Evolutionary conservation across 345 rosid species (phyloP).

Genomic region (Pistacia integerrima): DNA sequence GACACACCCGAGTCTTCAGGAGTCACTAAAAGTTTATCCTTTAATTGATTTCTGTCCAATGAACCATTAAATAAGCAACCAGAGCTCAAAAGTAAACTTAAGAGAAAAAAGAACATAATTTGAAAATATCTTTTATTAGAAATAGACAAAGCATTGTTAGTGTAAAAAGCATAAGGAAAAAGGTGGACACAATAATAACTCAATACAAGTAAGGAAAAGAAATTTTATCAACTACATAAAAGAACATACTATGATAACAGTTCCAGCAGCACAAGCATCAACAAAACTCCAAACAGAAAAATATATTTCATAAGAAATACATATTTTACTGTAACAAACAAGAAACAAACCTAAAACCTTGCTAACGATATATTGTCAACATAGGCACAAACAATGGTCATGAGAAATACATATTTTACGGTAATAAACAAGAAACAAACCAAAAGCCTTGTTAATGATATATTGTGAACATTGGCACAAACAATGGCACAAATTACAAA

Average conservation of each 20-base stretch:
- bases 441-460: neutral
- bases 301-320: too few relatives aligned
- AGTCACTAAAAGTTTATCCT: conserved; percentile 56
- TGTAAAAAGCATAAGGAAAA: neutral
- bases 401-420: neutral
- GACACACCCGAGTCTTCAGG: conserved; percentile 44
- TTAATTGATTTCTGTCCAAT: conserved; percentile 56
- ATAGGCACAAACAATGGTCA: neutral
- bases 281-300: neutral
- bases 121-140: neutral
- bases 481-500: neutral
- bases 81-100: conserved; percentile 9
- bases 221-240: neutral
- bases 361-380: neutral
- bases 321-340: neutral
- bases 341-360: neutral
- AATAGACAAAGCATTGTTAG: too few relatives aligned
- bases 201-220: neutral
- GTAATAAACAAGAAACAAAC: too few relatives aligned
- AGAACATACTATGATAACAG: neutral
- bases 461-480: neutral
- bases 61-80: conserved; percentile 25
- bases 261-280: neutral
- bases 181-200: neutral
- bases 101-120: neutral